Evolutionary conservation across 1,139 yeast species (phyloP).

Genomic region (Nadsonia commutata): DNA sequence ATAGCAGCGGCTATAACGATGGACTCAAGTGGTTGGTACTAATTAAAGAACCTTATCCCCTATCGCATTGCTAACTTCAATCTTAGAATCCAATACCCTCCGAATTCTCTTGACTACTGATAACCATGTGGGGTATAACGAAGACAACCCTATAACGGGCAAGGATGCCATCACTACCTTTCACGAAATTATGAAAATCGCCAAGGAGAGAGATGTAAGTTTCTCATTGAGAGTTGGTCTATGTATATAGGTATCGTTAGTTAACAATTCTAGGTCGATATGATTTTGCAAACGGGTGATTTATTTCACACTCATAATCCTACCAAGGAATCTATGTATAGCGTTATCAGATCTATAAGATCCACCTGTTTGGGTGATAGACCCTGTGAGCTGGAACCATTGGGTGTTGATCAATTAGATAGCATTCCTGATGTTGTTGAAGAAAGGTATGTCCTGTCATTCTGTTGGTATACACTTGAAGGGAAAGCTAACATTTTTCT

Average conservation of each 20-base stretch:
- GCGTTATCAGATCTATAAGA: constrained; percentile 63
- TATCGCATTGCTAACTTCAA: constrained; percentile 36
- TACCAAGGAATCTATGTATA: constrained; percentile 68
- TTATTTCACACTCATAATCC: constrained; percentile 86
- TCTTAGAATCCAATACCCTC: constrained; percentile 37
- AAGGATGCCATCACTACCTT: constrained; percentile 83
- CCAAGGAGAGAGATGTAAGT: constrained; percentile 43
- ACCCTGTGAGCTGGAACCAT: constrained; percentile 73
- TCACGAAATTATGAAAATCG: constrained; percentile 65
- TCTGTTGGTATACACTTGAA: no score
- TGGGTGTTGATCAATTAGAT: constrained; percentile 44
- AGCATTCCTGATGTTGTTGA: not conserved
- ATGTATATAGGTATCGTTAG: no score
- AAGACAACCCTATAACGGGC: constrained; percentile 79
- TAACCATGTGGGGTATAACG: constrained; percentile 90
- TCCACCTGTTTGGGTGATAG: constrained; percentile 68
- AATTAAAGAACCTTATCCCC: no score
- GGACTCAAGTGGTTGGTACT: no score
- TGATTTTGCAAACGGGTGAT: constrained; percentile 89
- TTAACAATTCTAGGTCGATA: constrained; percentile 45
- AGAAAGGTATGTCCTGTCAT: not conserved
- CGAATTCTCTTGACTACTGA: constrained; percentile 78
- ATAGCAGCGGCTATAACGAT: no score
- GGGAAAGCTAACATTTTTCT: constrained; percentile 12
- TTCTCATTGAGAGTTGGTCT: no score